Evolutionary conservation across 2,329 filamentous ascomycete species (phyloP), one percentile per base, ranked within the genome.

Genomic region (Cadophora sp.): DNA sequence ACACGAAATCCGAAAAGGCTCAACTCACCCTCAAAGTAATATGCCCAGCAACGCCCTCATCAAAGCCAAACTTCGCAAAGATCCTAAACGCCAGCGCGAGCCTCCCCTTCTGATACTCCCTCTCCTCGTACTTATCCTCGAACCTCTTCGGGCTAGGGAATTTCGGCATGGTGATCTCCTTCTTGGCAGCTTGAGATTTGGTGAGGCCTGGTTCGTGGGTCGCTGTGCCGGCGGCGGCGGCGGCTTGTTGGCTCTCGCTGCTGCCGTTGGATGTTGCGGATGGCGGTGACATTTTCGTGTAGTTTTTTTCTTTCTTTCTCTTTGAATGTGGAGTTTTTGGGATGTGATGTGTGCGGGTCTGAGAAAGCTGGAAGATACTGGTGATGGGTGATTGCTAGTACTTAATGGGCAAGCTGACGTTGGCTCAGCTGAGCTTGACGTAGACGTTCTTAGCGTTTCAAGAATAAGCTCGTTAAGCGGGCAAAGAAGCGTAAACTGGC

Each of bases 21-120:
- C 53, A 18, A 71, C 74, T 59, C 56, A 77, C 76, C 61, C 76
- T 71, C 65, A 77, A 65, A 66, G 80, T 82, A 66, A 84, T 83
- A 72, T 84, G 82, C 1, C 82, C 82, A 45, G 80, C 81, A 64
- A 79, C 76, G 1, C 82, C 82, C 68, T 84, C 82, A 41, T 80
- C 75, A 68, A 79, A 84, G 8, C 83, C 82, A 55, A 80, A 72
- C 41, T 81, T 80, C 0, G 80, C 79, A 74, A 84, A 84, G 7
- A 83, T 79, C 30, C 83, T 79, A 66, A 84, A 84, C 0, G 83
- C 82, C 5, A 79, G 77, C 0, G 80, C 83, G 73, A 84, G 78
- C 56, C 83, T 79, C 18, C 83, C 76, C 53, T 79, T 79, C 62
- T 76, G 74, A 67, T 78, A 79, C 60, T 75, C 74, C 39, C 78